Base-by-base conservation (phyloP, 352 stramenopile species). In the Phytophthora litchii region DNA sequence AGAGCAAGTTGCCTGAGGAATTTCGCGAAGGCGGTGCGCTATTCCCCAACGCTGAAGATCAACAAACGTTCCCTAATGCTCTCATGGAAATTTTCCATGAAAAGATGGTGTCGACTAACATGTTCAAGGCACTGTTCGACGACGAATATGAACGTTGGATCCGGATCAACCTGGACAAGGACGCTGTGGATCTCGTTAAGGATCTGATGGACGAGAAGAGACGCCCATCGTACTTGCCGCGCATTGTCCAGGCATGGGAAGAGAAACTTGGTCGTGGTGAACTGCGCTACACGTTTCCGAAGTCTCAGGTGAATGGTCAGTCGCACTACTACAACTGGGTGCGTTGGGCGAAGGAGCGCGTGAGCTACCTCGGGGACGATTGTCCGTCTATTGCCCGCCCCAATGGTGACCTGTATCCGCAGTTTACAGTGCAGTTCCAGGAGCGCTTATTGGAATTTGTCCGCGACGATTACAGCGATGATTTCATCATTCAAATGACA, bases 301-400 rank as follows among this genome's bases (percentile, higher is more conserved):
- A 92, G 65, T 52, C 45, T 6, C 41, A 54, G 13, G 48, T 78
- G 3, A 89, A 87, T 41, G 72, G 67, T 32, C 72, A 88, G 32
- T 89, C 78, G 9, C 72, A 88, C 47, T 91, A 76, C 43, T 91
- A 86, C 70, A 68, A 85, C 46, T 93, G 83, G 83, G 57, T 91
- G 16, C 82, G 82, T 21, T 93, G 84, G 84, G 84, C 76, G 9
- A 93, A 93, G 60, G 84, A 93, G 50, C 76, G 81, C 29, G 72
- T 91, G 9, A 82, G 64, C 43, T 87, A 78, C 61, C 49, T 91
- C 9, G 80, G 78, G 4, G 58, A 74, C 32, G 51, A 73, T 13
- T 77, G 70, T 17, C 80, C 84, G 14, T 51, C 64, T 14, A 61
- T 79, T 25, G 77, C 73, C n/a, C 80, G 71, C 6, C 76, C 79